phyloP scores from a whole-genome alignment of 2,329 filamentous ascomycete species.

The Xylariales sp. region DNA sequence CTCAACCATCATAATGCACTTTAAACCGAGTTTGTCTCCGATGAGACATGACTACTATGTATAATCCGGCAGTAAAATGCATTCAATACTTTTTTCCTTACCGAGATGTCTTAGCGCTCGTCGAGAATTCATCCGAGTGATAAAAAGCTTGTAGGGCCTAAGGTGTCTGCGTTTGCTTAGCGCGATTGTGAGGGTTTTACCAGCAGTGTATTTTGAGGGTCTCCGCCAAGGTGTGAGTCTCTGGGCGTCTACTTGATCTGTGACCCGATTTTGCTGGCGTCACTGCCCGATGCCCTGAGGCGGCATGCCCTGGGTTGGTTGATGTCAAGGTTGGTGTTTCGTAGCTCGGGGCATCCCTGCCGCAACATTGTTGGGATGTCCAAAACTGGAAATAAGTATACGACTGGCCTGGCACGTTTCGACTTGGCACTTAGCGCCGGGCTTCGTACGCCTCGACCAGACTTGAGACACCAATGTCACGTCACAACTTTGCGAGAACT shows the following conservation, averaged over 20 bases:
- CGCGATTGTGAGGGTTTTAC: background rate
- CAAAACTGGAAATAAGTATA: conserved; percentile 40
- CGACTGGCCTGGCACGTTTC: conserved; percentile 31
- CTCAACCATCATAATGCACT: no score
- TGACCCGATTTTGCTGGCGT: conserved; percentile 5
- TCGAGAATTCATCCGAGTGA: no score
- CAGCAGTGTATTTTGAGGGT: conserved; percentile 1
- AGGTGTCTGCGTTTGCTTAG: no score
- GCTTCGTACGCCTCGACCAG: conserved; percentile 39
- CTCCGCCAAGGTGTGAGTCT: conserved; percentile 15
- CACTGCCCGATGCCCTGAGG: background rate
- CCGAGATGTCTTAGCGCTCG: no score
- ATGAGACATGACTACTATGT: no score
- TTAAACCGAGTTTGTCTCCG: no score
- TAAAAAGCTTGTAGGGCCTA: no score
- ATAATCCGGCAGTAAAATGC: no score
- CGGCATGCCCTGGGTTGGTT: background rate
- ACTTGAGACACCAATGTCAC: conserved; percentile 45
- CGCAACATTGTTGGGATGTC: conserved; percentile 17
- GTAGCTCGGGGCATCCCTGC: conserved; percentile 27
- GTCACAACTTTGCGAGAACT: conserved; percentile 36
- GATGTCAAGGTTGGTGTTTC: conserved; percentile 22
- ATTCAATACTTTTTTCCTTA: no score
- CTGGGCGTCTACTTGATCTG: background rate
- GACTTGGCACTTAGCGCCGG: conserved; percentile 38